Evolutionary conservation across 208 protist species (phyloP).

Genomic region (Blechomonas ayalai): DNA sequence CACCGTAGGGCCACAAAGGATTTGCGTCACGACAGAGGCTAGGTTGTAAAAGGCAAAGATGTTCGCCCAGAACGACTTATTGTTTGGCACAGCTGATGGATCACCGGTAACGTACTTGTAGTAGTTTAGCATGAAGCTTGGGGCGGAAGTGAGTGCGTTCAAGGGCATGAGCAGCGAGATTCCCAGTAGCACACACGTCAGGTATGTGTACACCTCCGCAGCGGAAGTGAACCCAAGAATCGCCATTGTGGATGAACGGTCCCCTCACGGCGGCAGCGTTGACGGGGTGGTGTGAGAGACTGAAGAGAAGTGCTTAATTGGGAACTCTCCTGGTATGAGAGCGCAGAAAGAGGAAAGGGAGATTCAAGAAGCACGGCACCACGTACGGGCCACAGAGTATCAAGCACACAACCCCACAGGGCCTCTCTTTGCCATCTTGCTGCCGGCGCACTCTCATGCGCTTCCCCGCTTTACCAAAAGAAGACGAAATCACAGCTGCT

Average conservation of each 20-base stretch:
- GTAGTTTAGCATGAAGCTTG: conserved; percentile 75
- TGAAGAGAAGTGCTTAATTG: not conserved
- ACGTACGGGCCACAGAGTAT: too few relatives aligned
- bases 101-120: conserved; percentile 70
- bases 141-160: conserved; percentile 79
- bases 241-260: conserved; percentile 18
- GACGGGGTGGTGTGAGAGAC: too few relatives aligned
- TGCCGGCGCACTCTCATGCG: too few relatives aligned
- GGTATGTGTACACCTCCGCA: conserved; percentile 56
- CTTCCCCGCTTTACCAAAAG: too few relatives aligned
- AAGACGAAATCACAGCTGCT: too few relatives aligned
- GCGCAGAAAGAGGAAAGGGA: too few relatives aligned
- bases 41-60: conserved; percentile 80
- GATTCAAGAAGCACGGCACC: too few relatives aligned
- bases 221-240: conserved; percentile 27
- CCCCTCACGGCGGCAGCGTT: too few relatives aligned
- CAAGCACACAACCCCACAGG: too few relatives aligned
- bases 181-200: conserved; percentile 75
- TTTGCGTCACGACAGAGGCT: conserved; percentile 57
- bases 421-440: too few relatives aligned
- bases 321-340: not conserved
- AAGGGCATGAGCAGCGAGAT: conserved; percentile 83
- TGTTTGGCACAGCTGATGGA: conserved; percentile 31
- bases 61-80: conserved; percentile 50
- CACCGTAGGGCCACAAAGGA: conserved; percentile 56